Evolutionary conservation across 495 filamentous ascomycete genomes (phyloP), one percentile per base, ranked within the genome.

Genomic region (Talaromyces adpressus): DNA sequence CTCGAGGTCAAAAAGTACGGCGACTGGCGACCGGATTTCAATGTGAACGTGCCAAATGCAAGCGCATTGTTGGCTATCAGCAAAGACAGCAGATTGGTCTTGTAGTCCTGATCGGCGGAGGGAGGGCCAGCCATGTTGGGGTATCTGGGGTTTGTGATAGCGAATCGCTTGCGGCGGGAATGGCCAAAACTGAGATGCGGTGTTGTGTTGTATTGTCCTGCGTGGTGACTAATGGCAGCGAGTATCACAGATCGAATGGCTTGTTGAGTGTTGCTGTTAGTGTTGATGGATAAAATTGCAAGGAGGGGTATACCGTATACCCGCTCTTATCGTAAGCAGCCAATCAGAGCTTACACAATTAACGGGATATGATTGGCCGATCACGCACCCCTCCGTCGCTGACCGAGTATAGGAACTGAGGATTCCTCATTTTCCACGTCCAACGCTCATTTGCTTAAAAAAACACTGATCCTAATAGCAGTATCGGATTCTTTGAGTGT

Each of bases 1-100:
- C 91, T 91, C 18, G 92, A 91, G 75, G 94, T 95, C 87, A 98
- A 96, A 84, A 98, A 97, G 85, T 98, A 97, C n/a, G 94, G 93
- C 6, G 92, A 96, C 69, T 87, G 83, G 66, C 94, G 92, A 67
- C 89, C 88, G 62, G 93, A 97, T 76, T 98, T 98, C 66, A 98
- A 82, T 62, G 85, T 87, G 81, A 88, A 97, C 68, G 82, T 86
- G 72, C 94, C 93, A 78, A 98, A 97, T 49, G 87, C 88, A 63
- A 97, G 87, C 73, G 91, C 87, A 63, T 85, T 85, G 75, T 86
- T 87, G 41, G 78, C 73, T 69, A 94, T 82, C 72, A 91, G 84
- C 49, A 89, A 82, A 54, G 83, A 74, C 16, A 97, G 82, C 74
- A 98, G 89, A 39, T 82, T 77, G 59, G 82, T 69, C 78, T 91